Conservation (phyloP, 768 basidiomycete genomes). For the Tricholomella constricta region DNA sequence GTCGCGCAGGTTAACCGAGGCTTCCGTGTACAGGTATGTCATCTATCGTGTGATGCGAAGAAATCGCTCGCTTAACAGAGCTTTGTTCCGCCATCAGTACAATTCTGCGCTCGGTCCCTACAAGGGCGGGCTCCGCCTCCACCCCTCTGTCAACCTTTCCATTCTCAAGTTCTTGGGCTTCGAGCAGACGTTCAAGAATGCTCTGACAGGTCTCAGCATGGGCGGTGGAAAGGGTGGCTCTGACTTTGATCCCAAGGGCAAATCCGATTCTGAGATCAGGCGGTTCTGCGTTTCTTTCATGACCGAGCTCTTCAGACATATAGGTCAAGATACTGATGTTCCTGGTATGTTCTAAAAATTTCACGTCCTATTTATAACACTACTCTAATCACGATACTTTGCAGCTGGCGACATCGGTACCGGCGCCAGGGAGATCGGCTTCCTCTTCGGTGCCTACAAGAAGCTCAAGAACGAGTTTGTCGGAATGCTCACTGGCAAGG, state of each 20-base stretch:
- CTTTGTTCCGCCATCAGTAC: conserved; percentile 42
- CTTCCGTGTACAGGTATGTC: conserved; percentile 67
- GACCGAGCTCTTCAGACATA: conserved; percentile 72
- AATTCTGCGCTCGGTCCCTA: conserved; percentile 79
- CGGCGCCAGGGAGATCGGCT: conserved; percentile 75
- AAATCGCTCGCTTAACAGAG: conserved; percentile 1
- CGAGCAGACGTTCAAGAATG: conserved; percentile 83
- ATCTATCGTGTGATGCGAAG: background rate
- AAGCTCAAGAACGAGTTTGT: conserved; percentile 70
- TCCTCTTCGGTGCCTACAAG: conserved; percentile 80
- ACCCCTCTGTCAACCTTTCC: conserved; percentile 78
- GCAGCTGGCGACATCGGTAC: conserved; percentile 72
- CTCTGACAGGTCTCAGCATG: conserved; percentile 74
- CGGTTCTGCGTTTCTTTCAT: conserved; percentile 75
- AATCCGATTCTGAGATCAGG: conserved; percentile 72
- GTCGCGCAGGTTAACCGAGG: conserved; percentile 69
- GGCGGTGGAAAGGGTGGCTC: conserved; percentile 80
- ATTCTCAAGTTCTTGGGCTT: conserved; percentile 86
- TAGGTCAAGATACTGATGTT: conserved; percentile 75
- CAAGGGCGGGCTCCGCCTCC: conserved; percentile 78
- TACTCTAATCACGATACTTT: background rate
- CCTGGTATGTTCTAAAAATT: conserved; percentile 40
- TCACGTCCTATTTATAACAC: background rate
- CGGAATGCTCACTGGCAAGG: conserved; percentile 74
- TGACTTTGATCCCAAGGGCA: conserved; percentile 84